Evolutionary conservation across 805 yeast genomes (phyloP).

Genomic region (Candida dendrica): DNA sequence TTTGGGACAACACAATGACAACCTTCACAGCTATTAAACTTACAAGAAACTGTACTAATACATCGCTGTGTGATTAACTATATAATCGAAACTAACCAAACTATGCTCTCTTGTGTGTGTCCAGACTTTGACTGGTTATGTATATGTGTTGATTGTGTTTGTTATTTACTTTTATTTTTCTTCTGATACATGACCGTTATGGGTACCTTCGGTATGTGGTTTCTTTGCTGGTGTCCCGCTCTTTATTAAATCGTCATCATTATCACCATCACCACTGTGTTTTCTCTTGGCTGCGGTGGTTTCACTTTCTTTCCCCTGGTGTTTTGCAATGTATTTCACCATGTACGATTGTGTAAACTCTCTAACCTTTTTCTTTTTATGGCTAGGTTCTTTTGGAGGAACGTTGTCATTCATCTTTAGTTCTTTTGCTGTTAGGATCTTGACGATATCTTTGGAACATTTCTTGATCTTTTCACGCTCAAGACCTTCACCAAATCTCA

Average conservation of each 20-base stretch:
- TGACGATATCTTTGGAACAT: slow-evolving; percentile 74
- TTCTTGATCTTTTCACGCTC: slow-evolving; percentile 69
- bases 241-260: not conserved
- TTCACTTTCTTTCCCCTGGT: slow-evolving; percentile 20
- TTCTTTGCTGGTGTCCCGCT: not conserved
- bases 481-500: slow-evolving; percentile 55
- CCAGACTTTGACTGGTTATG: too few relatives aligned
- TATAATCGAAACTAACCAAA: not conserved
- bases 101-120: too few relatives aligned
- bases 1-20: not conserved
- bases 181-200: too few relatives aligned
- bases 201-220: slow-evolving; percentile 1
- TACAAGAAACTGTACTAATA: too few relatives aligned
- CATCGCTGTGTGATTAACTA: not conserved
- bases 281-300: slow-evolving; percentile 2
- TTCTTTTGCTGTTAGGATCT: slow-evolving; percentile 64
- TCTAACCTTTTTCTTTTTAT: slow-evolving; percentile 64
- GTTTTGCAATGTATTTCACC: slow-evolving; percentile 54
- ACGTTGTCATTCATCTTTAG: slow-evolving; percentile 23
- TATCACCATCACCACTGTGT: not conserved
- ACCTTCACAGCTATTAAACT: not conserved
- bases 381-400: slow-evolving; percentile 45
- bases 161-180: too few relatives aligned
- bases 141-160: too few relatives aligned
- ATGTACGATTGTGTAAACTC: slow-evolving; percentile 55